Conservation (phyloP, 495 filamentous ascomycete genomes). For the Xylaria intraflava region DNA sequence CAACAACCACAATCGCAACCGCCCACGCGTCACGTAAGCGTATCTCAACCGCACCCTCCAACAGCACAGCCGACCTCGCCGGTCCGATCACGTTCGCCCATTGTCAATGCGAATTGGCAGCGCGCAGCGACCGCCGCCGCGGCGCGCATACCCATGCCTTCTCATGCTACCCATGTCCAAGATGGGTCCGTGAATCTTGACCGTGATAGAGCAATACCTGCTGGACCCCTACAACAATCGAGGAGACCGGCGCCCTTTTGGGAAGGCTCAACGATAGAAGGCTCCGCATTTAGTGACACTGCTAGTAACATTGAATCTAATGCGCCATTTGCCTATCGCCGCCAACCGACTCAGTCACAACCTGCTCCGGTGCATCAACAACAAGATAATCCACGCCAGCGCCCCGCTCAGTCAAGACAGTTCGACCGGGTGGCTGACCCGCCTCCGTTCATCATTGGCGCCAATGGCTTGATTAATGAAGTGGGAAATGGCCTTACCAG, state of each 20-base stretch:
- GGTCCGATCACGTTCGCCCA: conserved; percentile 25
- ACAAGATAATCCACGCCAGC: conserved; percentile 21
- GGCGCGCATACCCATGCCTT: conserved; percentile 17
- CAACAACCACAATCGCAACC: conserved; percentile 5
- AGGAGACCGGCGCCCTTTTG: conserved; percentile 22
- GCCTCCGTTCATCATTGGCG: conserved; percentile 22
- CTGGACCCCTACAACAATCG: conserved; percentile 21
- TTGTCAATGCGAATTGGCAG: conserved; percentile 25
- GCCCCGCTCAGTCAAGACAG: conserved; percentile 9
- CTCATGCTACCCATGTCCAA: conserved; percentile 17
- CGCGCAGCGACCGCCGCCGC: conserved; percentile 15
- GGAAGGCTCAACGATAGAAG: conserved; percentile 27
- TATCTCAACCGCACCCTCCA: conserved; percentile 18
- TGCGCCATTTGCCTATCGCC: conserved; percentile 18
- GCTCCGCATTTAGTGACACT: conserved; percentile 28
- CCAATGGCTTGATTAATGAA: conserved; percentile 25
- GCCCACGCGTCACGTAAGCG: conserved; percentile 23
- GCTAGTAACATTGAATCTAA: conserved; percentile 26
- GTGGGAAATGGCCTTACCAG: conserved; percentile 22
- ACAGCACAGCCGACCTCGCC: conserved; percentile 20
- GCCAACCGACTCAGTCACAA: conserved; percentile 13
- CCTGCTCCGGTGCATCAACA: conserved; percentile 10
- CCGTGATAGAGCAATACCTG: conserved; percentile 16
- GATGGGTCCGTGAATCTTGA: conserved; percentile 18
- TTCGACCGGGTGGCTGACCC: conserved; percentile 13